A percentile compares a stretch with the other conserved stretches of the same genome.
Evolutionary conservation across 1,139 yeast species (phyloP).

Genomic region (Yamadazyma friedrichii): DNA sequence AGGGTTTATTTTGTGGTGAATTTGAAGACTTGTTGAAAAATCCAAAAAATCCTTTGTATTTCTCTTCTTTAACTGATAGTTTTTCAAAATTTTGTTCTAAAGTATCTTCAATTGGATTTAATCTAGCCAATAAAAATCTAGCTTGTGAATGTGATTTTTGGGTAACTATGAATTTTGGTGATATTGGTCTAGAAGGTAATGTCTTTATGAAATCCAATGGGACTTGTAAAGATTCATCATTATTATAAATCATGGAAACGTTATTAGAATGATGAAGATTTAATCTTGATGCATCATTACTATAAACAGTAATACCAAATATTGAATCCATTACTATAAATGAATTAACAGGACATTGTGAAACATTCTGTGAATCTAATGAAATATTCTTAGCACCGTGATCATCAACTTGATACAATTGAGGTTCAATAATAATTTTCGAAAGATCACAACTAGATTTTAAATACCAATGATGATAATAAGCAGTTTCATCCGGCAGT

Average conservation of each 20-base stretch:
- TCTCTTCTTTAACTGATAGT: conserved; percentile 3
- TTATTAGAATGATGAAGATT: conserved; percentile 36
- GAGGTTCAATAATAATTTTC: conserved; percentile 28
- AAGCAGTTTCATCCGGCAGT: conserved; percentile 46
- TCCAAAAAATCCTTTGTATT: conserved; percentile 10
- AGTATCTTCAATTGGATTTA: conserved; percentile 21
- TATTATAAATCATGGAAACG: conserved; percentile 18
- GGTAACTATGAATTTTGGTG: conserved; percentile 27
- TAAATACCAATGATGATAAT: conserved; percentile 32
- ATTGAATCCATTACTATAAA: conserved; percentile 33
- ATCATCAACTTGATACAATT: conserved; percentile 17
- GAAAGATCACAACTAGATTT: conserved; percentile 19
- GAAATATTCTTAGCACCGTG: conserved; percentile 13
- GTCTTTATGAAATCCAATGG: conserved; percentile 18
- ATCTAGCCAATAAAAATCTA: conserved; percentile 28
- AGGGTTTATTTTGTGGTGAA: conserved; percentile 2
- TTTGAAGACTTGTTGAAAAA: conserved; percentile 7
- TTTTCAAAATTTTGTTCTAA: conserved; percentile 3
- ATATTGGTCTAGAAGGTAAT: conserved; percentile 8
- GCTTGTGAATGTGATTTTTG: conserved; percentile 36
- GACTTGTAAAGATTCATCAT: conserved; percentile 11
- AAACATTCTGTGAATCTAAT: conserved; percentile 20
- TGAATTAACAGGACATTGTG: conserved; percentile 13
- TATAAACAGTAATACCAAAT: conserved; percentile 27
- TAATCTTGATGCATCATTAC: conserved; percentile 16